Evolutionary conservation across 1,284 basidiomycete genomes (phyloP).

Genomic region (Schizophyllum commune): DNA sequence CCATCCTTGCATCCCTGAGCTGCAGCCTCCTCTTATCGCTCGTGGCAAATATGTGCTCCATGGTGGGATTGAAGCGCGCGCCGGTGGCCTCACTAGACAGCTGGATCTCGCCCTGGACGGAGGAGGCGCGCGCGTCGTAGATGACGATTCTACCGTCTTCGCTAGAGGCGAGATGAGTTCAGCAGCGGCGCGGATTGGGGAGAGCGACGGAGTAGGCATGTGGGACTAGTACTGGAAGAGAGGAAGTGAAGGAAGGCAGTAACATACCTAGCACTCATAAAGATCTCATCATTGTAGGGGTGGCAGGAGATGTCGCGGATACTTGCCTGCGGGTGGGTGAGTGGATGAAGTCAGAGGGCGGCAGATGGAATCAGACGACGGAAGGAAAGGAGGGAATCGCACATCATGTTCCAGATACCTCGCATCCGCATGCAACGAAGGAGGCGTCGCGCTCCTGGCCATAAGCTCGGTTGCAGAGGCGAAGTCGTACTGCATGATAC

Average conservation of each 20-base stretch:
- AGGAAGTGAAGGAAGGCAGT: constrained; percentile 5
- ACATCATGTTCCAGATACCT: neutral
- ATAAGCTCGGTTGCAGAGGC: constrained; percentile 6
- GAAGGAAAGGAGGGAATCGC: neutral
- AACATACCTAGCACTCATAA: constrained; percentile 56
- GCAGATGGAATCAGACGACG: neutral
- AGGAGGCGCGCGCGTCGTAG: constrained; percentile 39
- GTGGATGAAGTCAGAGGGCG: neutral
- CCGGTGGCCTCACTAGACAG: constrained; percentile 48
- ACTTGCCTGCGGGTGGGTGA: constrained; percentile 38
- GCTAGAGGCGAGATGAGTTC: constrained; percentile 33
- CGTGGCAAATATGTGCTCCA: constrained; percentile 60
- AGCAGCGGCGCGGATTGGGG: neutral
- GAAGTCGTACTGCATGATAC: constrained; percentile 52
- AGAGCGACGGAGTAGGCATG: constrained; percentile 1
- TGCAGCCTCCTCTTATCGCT: constrained; percentile 54
- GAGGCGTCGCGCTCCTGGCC: neutral
- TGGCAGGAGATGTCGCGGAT: constrained; percentile 57
- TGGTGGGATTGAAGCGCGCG: constrained; percentile 54
- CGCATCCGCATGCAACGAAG: neutral
- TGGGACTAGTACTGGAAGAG: neutral
- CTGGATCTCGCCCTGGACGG: constrained; percentile 43
- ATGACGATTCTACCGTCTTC: constrained; percentile 61
- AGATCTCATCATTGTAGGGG: constrained; percentile 54
- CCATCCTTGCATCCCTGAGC: constrained; percentile 71